Percentiles rank a stretch among this genome's conserved stretches.
These are phyloP conservation scores for Pinus tabuliformis DNA, from an alignment of 75 land plant genomes.

Conservation along the genomic window DNA sequence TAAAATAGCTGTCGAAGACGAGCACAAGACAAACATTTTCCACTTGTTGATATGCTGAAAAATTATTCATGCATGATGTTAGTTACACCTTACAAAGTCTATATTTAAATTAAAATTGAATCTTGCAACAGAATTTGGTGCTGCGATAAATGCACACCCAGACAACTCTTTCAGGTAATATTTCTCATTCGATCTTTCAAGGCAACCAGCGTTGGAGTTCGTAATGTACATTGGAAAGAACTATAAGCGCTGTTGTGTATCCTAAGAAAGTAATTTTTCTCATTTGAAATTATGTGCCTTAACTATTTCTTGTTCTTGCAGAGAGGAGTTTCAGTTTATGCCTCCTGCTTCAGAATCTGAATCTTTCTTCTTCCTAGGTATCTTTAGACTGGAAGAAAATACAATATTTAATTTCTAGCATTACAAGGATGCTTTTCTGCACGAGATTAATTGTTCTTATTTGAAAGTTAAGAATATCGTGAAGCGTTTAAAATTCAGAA, in stretches of 20 bases:
- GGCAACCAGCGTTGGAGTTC: background rate
- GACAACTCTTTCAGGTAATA: conserved; percentile 8
- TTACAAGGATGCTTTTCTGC: background rate
- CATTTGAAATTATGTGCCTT: background rate
- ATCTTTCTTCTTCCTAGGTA: conserved; percentile 14
- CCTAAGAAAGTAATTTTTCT: background rate
- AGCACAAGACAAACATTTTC: background rate
- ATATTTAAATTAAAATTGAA: background rate
- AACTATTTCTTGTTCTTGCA: conserved; percentile 1
- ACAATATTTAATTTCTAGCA: background rate
- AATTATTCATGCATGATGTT: background rate
- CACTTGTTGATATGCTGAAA: background rate
- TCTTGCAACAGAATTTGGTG: background rate
- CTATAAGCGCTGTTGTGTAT: background rate
- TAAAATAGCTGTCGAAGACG: background rate
- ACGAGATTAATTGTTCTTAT: background rate
- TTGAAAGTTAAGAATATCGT: background rate
- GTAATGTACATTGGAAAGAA: background rate
- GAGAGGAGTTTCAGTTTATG: background rate
- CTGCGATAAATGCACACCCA: background rate
- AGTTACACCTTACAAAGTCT: background rate
- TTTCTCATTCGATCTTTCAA: background rate
- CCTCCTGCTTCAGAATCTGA: background rate
- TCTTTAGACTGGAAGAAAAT: background rate
- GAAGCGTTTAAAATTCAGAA: background rate